Evolutionary conservation across 352 stramenopile species (phyloP), one percentile per base, ranked within the genome.

Genomic region (Halophytophthora polymorphica): DNA sequence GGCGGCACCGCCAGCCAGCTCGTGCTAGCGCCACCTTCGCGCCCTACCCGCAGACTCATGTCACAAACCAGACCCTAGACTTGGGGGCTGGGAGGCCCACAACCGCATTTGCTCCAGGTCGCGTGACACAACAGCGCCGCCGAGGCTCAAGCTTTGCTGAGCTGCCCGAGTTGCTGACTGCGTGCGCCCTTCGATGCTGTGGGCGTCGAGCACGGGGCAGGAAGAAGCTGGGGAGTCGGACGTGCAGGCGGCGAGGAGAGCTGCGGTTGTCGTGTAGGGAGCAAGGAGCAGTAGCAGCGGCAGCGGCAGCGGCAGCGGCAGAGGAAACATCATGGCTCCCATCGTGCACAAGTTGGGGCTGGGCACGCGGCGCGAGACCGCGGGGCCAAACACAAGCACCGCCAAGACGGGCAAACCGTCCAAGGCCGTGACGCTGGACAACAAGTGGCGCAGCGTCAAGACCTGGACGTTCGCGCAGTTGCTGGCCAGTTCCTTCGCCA

Each of bases 391-490:
- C 21, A 28, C 39, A 5, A 43, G 25, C 21, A 28, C 39, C 45
- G 51, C 17, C 18, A 54, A 56, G 33, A 12, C 14, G 5, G 22
- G 10, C 14, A 56, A 52, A 43, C 50, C 31, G 15, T 47, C 58
- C 39, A 61, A 59, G n/a, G 42, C n/a, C 17, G 36, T 35, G 34
- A 41, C 50, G 15, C 40, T 61, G 42, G 31, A 50, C 56, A 64
- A 71, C 19, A 71, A 67, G 45, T 90, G 77, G 77, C 72, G 64
- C 34, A 79, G 77, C 33, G 73, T 87, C 46, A 88, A 90, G 71
- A 86, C 77, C 18, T 90, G 77, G 77, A 82, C 80, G 60, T 88
- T 90, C 57, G 71, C 59, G 1, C 77, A 88, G 42, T 47, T 88
- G 50, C 46, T 90, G 48, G 62, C 64, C 58, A 85, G 71, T 34